Evolutionary conservation across 2,329 filamentous ascomycete species (phyloP).

Genomic region (Coniochaeta sp.): DNA sequence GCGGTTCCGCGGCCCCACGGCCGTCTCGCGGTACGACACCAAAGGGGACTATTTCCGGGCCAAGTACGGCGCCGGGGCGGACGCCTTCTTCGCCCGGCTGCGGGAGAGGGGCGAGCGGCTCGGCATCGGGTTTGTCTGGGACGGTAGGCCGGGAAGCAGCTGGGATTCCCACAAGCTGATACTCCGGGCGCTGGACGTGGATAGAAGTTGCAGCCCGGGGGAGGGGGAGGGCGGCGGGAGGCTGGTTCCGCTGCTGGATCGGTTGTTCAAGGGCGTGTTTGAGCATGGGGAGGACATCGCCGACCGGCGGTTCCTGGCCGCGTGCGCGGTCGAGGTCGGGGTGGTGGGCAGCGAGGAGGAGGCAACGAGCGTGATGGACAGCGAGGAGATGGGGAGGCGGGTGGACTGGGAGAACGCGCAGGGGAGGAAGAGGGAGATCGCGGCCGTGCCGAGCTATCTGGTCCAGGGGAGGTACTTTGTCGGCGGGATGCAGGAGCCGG

Average conservation of each 20-base stretch:
- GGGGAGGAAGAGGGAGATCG: slow-evolving; percentile 32
- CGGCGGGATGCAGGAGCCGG: slow-evolving; percentile 62
- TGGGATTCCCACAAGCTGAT: slow-evolving; percentile 40
- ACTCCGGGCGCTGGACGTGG: slow-evolving; percentile 24
- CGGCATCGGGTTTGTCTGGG: slow-evolving; percentile 31
- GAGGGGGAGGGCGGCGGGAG: slow-evolving; percentile 5
- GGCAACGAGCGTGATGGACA: slow-evolving; percentile 17
- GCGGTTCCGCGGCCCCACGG: slow-evolving; percentile 7
- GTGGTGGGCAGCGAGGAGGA: slow-evolving; percentile 16
- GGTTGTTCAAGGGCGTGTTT: slow-evolving; percentile 35
- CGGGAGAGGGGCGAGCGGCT: slow-evolving; percentile 22
- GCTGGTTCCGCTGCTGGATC: slow-evolving; percentile 23
- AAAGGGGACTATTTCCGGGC: slow-evolving; percentile 2
- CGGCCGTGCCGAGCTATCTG: slow-evolving; percentile 67
- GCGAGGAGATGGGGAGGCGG: slow-evolving; percentile 11
- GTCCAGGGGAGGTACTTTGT: slow-evolving; percentile 63
- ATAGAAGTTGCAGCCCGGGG: slow-evolving; percentile 12
- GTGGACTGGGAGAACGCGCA: slow-evolving; percentile 19
- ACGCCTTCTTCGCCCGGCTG: slow-evolving; percentile 22
- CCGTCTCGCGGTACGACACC: too few species aligned
- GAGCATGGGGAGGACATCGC: slow-evolving; percentile 33
- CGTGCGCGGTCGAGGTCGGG: slow-evolving; percentile 22
- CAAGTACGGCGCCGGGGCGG: slow-evolving; percentile 18
- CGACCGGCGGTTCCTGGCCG: neutral
- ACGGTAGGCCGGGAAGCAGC: slow-evolving; percentile 35